phyloP scores from a whole-genome alignment of 352 stramenopile species.

The Blastocystis sp. region DNA sequence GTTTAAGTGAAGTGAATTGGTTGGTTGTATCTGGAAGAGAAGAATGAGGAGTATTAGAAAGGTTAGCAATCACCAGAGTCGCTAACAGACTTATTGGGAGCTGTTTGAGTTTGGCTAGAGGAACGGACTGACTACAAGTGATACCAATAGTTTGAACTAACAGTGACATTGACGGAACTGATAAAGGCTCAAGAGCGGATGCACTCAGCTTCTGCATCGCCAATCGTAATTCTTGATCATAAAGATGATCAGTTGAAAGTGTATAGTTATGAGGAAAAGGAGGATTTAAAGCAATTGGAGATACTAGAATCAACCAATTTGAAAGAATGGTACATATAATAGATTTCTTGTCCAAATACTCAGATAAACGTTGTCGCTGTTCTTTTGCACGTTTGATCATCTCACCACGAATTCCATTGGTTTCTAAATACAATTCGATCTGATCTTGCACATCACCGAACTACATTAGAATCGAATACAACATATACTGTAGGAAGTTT shows the following conservation, averaged over 20 bases:
- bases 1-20: not conserved
- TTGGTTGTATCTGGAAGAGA: not conserved
- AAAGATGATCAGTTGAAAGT: not conserved
- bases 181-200: not conserved
- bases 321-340: not conserved
- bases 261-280: not conserved
- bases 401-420: not conserved
- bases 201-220: not conserved
- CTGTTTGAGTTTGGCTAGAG: not conserved
- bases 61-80: not conserved
- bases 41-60: not conserved
- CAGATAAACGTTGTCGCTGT: not conserved
- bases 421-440: not conserved
- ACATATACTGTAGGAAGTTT: conserved; percentile 6
- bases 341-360: not conserved
- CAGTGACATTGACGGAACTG: not conserved
- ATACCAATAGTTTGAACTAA: not conserved
- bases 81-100: conserved; percentile 2
- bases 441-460: not conserved
- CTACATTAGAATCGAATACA: not conserved
- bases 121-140: not conserved
- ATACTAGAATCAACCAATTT: not conserved
- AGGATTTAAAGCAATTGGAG: not conserved
- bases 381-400: not conserved
- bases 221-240: not conserved